phyloP scores from a whole-genome alignment of 768 basidiomycete species.

The Boletus barrowsii region DNA sequence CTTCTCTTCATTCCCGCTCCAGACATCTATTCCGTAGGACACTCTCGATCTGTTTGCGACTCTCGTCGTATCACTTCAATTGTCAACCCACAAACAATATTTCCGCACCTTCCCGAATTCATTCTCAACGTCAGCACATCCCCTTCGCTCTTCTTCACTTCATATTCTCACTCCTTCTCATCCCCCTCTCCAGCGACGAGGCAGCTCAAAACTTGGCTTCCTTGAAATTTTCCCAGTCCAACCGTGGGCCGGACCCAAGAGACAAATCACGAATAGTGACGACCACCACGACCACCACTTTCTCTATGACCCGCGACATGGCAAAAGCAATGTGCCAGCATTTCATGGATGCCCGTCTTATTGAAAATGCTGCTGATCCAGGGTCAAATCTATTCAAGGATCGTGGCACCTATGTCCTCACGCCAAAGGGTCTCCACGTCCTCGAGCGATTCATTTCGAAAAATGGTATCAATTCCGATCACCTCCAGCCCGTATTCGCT shows the following conservation, averaged over 20 bases:
- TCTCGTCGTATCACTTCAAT: conserved; percentile 87
- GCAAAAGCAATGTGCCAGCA: conserved; percentile 99
- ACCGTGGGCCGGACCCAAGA: conserved; percentile 96
- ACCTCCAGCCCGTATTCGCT: conserved; percentile 84
- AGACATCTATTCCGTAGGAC: conserved; percentile 53
- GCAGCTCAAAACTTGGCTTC: conserved; percentile 90
- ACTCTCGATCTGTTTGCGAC: conserved; percentile 98
- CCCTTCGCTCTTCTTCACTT: not conserved
- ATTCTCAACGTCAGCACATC: conserved; percentile 81
- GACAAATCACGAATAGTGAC: conserved; percentile 98
- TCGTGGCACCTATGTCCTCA: conserved; percentile 91
- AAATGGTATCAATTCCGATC: conserved; percentile 96
- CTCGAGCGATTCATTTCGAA: conserved; percentile 99
- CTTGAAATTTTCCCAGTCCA: conserved; percentile 98
- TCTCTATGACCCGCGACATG: conserved; percentile 99
- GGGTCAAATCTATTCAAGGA: conserved; percentile 92
- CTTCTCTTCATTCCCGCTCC: conserved; percentile 5
- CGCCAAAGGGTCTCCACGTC: conserved; percentile 97
- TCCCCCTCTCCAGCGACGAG: conserved; percentile 68
- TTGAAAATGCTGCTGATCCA: conserved; percentile 94
- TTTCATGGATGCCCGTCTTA: conserved; percentile 98
- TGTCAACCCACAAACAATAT: conserved; percentile 90
- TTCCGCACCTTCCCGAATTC: conserved; percentile 94
- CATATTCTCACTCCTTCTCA: conserved; percentile 9
- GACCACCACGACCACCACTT: conserved; percentile 98